Percentiles rank a stretch among this genome's conserved stretches.
Conservation (phyloP, 208 protist species). For the Leishmania amazonensis region DNA sequence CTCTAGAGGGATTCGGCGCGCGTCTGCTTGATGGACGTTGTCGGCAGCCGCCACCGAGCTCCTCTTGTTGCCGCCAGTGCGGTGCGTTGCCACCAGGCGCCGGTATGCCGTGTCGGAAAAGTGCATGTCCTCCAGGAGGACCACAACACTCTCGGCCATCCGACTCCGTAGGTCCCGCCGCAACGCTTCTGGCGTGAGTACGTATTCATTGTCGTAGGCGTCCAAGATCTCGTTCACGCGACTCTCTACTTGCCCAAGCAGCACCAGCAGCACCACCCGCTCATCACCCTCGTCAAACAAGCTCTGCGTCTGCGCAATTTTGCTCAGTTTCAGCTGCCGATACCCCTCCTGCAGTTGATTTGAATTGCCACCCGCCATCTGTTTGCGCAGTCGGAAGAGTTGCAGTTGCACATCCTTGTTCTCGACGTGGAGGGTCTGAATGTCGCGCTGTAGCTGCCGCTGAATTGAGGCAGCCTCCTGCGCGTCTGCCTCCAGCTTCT, state of each 20-base stretch:
- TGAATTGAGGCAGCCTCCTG: conserved; percentile 24
- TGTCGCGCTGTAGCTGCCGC: conserved; percentile 48
- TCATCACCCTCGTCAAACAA: conserved; percentile 89
- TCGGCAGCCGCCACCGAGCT: not conserved
- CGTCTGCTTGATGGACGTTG: not conserved
- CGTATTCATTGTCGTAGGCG: conserved; percentile 78
- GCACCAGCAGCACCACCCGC: conserved; percentile 67
- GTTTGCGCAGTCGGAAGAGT: conserved; percentile 84
- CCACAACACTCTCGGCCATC: conserved; percentile 51
- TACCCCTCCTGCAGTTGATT: conserved; percentile 75
- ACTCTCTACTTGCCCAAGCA: conserved; percentile 84
- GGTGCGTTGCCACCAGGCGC: conserved; percentile 45
- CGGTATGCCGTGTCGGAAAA: conserved; percentile 75
- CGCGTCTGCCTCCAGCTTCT: conserved; percentile 41
- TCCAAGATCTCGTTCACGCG: conserved; percentile 84
- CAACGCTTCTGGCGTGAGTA: conserved; percentile 43
- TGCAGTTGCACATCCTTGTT: conserved; percentile 90
- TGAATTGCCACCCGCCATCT: conserved; percentile 62
- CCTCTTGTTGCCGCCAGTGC: not conserved
- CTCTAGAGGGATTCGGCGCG: conserved; percentile 17
- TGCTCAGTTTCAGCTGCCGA: conserved; percentile 68
- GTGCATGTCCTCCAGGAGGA: conserved; percentile 90
- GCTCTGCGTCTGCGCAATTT: conserved; percentile 68
- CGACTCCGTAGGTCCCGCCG: conserved; percentile 35
- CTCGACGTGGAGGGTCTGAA: conserved; percentile 73